These are phyloP conservation scores for Lizanozyma gosingica DNA, from an alignment of 1,139 yeast genomes.

Conservation along the genomic window DNA sequence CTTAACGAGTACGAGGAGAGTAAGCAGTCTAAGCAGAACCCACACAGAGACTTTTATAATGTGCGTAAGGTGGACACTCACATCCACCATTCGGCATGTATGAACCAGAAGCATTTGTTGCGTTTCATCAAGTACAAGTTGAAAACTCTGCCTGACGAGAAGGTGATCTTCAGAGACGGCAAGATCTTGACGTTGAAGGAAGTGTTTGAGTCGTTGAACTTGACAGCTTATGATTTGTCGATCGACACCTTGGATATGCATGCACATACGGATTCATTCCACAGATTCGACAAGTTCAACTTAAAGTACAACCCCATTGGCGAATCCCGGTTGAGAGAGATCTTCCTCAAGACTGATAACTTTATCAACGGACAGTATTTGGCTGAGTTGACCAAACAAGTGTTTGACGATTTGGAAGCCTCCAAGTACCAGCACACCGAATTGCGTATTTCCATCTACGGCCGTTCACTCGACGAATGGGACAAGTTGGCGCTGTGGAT, in stretches of 20 bases:
- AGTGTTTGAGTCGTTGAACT: constrained; percentile 82
- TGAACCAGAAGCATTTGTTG: constrained; percentile 94
- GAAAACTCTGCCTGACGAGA: constrained; percentile 60
- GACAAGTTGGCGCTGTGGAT: constrained; percentile 93
- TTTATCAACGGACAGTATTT: constrained; percentile 80
- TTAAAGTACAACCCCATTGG: constrained; percentile 97
- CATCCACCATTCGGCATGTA: constrained; percentile 97
- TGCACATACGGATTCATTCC: constrained; percentile 97
- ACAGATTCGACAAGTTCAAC: constrained; percentile 94
- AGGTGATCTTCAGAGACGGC: constrained; percentile 90
- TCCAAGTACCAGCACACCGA: constrained; percentile 97
- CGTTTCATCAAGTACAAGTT: constrained; percentile 88
- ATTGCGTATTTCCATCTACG: constrained; percentile 89
- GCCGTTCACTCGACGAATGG: constrained; percentile 88
- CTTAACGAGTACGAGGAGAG: constrained; percentile 90
- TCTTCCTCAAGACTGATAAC: constrained; percentile 91
- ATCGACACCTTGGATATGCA: constrained; percentile 99
- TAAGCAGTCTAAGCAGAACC: constrained; percentile 67
- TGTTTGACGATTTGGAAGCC: constrained; percentile 84
- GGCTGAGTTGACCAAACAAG: constrained; percentile 91
- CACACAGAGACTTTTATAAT: constrained; percentile 95
- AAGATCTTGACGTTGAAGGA: constrained; percentile 76
- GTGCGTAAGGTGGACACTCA: constrained; percentile 98
- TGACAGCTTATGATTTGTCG: constrained; percentile 89
- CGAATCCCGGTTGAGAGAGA: constrained; percentile 92